phyloP scores from a whole-genome alignment of 257 asterid genomes.

The Eustoma russellianum region DNA sequence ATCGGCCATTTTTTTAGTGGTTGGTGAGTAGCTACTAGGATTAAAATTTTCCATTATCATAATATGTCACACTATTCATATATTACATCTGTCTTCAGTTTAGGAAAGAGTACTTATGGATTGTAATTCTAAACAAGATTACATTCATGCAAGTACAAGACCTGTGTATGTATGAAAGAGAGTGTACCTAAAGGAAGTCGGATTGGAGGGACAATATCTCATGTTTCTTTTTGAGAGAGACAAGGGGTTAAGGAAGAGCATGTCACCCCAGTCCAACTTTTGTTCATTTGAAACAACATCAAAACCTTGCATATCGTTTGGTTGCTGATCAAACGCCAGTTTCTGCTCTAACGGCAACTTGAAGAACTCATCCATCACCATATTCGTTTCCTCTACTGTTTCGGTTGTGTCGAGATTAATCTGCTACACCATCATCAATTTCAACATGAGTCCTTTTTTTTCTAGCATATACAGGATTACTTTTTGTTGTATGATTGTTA shows the following conservation, averaged over 20 bases:
- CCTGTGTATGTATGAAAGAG: not conserved
- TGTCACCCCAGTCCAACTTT: conserved; percentile 37
- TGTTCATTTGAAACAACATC: conserved; percentile 33
- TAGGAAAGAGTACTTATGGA: too few species aligned
- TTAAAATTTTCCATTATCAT: too few species aligned
- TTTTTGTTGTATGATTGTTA: too few species aligned
- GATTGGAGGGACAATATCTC: conserved; percentile 22
- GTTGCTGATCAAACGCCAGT: conserved; percentile 17
- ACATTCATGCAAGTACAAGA: too few species aligned
- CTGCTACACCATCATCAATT: conserved; percentile 5
- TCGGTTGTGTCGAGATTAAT: conserved; percentile 21
- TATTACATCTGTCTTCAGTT: too few species aligned
- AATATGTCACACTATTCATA: too few species aligned
- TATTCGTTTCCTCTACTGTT: conserved; percentile 28
- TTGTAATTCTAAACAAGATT: too few species aligned
- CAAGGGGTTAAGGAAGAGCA: conserved; percentile 16
- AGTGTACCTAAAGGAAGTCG: conserved; percentile 21
- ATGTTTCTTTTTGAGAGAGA: conserved; percentile 18
- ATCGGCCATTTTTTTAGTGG: too few species aligned
- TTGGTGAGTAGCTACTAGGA: too few species aligned
- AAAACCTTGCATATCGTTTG: conserved; percentile 25
- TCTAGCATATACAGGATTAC: too few species aligned
- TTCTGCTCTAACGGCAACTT: conserved; percentile 29
- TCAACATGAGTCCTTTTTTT: too few species aligned
- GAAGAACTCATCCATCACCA: conserved; percentile 20